Conservation (phyloP, 768 basidiomycete genomes). For the Collybia nuda region DNA sequence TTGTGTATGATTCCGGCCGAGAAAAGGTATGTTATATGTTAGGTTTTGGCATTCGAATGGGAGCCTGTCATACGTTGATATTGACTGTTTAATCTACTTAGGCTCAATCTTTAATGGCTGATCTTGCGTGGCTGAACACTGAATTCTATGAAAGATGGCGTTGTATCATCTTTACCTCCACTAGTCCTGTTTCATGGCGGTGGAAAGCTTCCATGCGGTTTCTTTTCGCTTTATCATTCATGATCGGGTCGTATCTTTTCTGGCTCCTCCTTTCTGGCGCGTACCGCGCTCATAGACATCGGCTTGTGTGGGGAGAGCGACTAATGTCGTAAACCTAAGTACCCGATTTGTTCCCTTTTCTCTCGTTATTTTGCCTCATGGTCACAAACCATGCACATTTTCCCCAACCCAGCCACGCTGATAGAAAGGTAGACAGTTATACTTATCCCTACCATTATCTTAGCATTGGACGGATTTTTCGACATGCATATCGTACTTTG, state of each 20-base stretch:
- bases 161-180: slow-evolving; percentile 69
- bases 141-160: slow-evolving; percentile 78
- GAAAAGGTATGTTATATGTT: slow-evolving; percentile 47
- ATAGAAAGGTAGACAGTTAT: too few species aligned
- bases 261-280: slow-evolving; percentile 66
- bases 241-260: slow-evolving; percentile 57
- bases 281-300: slow-evolving; percentile 70
- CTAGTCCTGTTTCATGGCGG: slow-evolving; percentile 68
- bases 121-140: slow-evolving; percentile 75
- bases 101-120: slow-evolving; percentile 65
- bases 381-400: too few species aligned
- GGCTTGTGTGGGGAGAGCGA: slow-evolving; percentile 78
- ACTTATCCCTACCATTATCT: too few species aligned
- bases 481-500: too few species aligned
- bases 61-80: neutral
- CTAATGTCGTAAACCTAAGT: slow-evolving; percentile 55
- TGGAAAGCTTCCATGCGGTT: slow-evolving; percentile 67
- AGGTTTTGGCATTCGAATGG: neutral
- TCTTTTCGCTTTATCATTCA: slow-evolving; percentile 55
- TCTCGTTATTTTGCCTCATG: neutral
- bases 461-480: too few species aligned
- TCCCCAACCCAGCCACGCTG: too few species aligned
- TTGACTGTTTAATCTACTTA: slow-evolving; percentile 22
- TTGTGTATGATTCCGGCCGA: slow-evolving; percentile 72
- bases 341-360: too few species aligned